Evolutionary conservation across 108 stramenopile genomes (phyloP), one percentile per base, ranked within the genome.

Genomic region (Discostella pseudostelligera): DNA sequence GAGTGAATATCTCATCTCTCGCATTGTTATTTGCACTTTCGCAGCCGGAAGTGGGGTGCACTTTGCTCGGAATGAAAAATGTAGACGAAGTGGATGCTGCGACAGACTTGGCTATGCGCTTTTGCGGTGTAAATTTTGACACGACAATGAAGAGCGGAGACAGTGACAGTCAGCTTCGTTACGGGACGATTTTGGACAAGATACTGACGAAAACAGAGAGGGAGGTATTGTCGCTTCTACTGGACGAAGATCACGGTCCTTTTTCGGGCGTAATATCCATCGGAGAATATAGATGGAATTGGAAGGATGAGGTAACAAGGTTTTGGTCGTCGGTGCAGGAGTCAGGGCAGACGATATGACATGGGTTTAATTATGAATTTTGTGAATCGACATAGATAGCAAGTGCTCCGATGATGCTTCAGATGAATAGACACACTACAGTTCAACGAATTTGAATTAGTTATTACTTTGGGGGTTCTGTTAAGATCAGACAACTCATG

Each of bases 21-120:
- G 92, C 92, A 6, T 61, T 85, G 22, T 16, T 90, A 16, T 85
- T 77, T 72, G 70, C 86, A 22, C 59, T 93, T 29, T 74, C 85
- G 4, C 70, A 85, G 51, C 76, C 70, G 11, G 24, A 56, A n/a
- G 59, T 93, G 36, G 71, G 87, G 0, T 93, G 87, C 62, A 93
- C 92, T n/a, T 70, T 93, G 20, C 21, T 93, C 14, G 92, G 92
- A 17, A 87, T 88, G 80, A 88, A 87, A 55, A 63, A 81, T 67
- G 65, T 76, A 9, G 60, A 77, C 9, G 74, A 93, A 70, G 83
- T 93, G 16, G 65, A 87, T 50, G 21, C 17, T 16, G 87, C 87
- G 11, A 65, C 71, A 25, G 59, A 69, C 13, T 50, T 85, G 29
- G 89, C 88, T 0, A 40, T 39, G 16, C 72, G 92, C 48, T 85